Evolutionary conservation across 2,329 filamentous ascomycete genomes (phyloP), one percentile per base, ranked within the genome.

Genomic region (Aulographum hederae): DNA sequence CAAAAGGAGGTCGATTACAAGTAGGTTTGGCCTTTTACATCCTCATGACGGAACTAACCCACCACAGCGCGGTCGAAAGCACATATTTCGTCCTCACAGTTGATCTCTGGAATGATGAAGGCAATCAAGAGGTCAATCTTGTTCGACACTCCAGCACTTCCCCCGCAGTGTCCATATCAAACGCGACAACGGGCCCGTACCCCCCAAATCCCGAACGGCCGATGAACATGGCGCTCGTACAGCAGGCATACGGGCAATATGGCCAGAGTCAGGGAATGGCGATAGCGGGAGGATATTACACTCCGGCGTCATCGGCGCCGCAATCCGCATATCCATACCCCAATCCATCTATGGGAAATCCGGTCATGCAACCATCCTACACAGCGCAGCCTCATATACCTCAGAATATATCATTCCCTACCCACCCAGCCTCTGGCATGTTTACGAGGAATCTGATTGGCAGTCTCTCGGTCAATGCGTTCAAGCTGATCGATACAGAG

Each of bases 381-480:
- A 18, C 13, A 20, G 23, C 17, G 10, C 21, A 8, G 13, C 6
- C 6, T 20, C 13, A 8, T 6, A 26, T 26, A 10, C 10, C 10
- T 20, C 27, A 8, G 18, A 32, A 6, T 8, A 19, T 35, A 6
- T 11, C 6, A 13, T 6, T 23, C 31, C 6, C 10, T 29, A 6
- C 28, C 31, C 6, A 27, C 27, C 65, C 51, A 37, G 73, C 75
- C 1, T 73, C 73, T 23, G 81, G 80, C 34, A 91, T 92, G 81
- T 93, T 86, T 48, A 94, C 85, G 0, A 65, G 86, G 32, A 98
- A 95, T 46, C 67, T 98, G 6, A 95, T 98, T 39, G 89, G 89
- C 2, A 92, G 80, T 50, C 61, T 93, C 32, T 76, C 81, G 4
- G 84, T 85, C 19, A 93, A 85, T 46, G 86, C 86, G 2, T 86